Percentiles rank a stretch among this genome's conserved stretches.
Conservation (phyloP, 2,329 filamentous ascomycete genomes). For the Moelleriella libera region DNA sequence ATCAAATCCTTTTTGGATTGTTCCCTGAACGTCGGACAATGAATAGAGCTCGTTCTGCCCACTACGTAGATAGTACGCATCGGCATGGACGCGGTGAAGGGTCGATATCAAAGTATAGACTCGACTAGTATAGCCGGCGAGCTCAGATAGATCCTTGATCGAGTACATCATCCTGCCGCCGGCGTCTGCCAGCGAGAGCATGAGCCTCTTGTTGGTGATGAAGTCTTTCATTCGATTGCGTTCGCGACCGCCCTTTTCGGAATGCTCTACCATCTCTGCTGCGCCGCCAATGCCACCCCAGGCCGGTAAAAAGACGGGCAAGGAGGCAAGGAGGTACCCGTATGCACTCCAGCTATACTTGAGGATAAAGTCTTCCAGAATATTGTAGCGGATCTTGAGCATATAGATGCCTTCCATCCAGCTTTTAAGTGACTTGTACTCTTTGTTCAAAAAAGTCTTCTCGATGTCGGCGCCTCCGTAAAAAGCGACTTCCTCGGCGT, state of each 20-base stretch:
- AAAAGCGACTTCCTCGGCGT: conserved; percentile 95
- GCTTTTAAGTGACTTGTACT: conserved; percentile 81
- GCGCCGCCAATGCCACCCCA: conserved; percentile 77
- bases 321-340: conserved; percentile 81
- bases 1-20: conserved; percentile 86
- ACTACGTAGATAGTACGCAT: conserved; percentile 60
- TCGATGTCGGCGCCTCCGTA: conserved; percentile 94
- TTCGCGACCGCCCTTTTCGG: conserved; percentile 47
- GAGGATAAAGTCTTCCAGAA: conserved; percentile 93
- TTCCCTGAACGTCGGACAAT: conserved; percentile 82
- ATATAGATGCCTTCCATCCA: conserved; percentile 99
- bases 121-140: conserved; percentile 89
- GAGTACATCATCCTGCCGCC: conserved; percentile 99
- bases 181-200: conserved; percentile 92
- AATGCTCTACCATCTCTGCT: conserved; percentile 45
- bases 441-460: conserved; percentile 78
- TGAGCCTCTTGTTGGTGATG: conserved; percentile 96
- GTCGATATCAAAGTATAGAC: conserved; percentile 95
- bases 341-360: conserved; percentile 99
- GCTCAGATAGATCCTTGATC: conserved; percentile 92
- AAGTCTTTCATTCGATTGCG: conserved; percentile 92
- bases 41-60: conserved; percentile 74
- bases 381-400: conserved; percentile 96
- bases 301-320: conserved; percentile 86
- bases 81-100: conserved; percentile 81